Evolutionary conservation across 2,329 filamentous ascomycete genomes (phyloP).

Genomic region (Aspergillus neoniger): DNA sequence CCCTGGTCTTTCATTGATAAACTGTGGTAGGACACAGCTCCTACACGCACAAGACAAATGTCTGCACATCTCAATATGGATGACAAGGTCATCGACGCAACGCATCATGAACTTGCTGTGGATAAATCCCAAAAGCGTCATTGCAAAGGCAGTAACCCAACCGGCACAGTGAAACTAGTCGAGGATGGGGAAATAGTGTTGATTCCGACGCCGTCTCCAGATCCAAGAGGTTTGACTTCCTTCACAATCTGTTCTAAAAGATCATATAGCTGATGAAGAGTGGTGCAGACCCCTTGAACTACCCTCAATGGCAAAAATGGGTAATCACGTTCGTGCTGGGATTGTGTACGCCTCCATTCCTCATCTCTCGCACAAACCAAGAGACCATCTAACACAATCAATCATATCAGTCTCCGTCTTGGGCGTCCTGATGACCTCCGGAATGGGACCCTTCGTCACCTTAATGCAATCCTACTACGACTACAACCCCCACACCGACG

Average conservation of each 20-base stretch:
- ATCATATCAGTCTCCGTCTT: neutral
- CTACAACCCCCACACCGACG: constrained; percentile 5
- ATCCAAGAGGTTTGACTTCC: constrained; percentile 10
- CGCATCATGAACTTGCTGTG: neutral
- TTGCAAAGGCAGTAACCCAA: neutral
- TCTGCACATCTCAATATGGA: neutral
- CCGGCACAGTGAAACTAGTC: constrained; percentile 11
- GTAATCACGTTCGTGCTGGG: constrained; percentile 1
- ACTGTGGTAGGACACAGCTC: too few relatives aligned
- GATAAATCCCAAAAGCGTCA: neutral
- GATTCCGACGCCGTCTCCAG: constrained; percentile 12
- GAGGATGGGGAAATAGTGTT: constrained; percentile 9
- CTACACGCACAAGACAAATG: too few relatives aligned
- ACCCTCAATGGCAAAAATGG: constrained; percentile 16
- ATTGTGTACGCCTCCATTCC: neutral
- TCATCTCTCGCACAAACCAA: neutral
- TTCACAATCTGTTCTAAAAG: neutral
- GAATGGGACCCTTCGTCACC: constrained; percentile 15
- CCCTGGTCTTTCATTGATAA: too few relatives aligned
- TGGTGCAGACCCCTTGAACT: constrained; percentile 12
- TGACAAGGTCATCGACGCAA: constrained; percentile 2
- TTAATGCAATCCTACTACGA: constrained; percentile 10
- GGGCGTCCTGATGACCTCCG: constrained; percentile 5
- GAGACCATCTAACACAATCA: neutral
- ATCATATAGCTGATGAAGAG: neutral